Evolutionary conservation across 2,329 filamentous ascomycete species (phyloP), one percentile per base, ranked within the genome.

Genomic region (Truncatella angustata): DNA sequence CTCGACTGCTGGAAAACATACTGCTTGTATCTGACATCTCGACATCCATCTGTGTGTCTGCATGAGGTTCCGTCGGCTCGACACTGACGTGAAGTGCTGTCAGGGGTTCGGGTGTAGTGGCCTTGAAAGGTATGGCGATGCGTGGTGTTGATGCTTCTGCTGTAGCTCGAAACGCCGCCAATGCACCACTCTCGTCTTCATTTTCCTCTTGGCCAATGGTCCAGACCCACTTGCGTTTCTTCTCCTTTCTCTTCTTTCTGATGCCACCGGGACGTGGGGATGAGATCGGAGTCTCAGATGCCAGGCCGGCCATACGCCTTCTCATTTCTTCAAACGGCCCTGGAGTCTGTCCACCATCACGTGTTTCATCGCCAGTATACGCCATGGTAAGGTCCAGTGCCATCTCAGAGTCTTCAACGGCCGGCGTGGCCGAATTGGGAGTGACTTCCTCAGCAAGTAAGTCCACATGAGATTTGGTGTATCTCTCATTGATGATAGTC

Each of bases 191-290:
- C 70, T 44, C 74, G 12, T 73, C 70, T 6, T 75, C 69, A 4
- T 68, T 69, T 1, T 67, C 69, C 1, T 80, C 79, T 53, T 77
- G 75, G 3, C 78, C 80, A 40, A 87, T 85, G 1, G 84, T 86
- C 84, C 84, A 86, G 32, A 84, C 79, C 84, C 83, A 86, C 39
- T 78, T 78, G 11, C 82, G 72, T 66, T 80, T 84, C 74, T 83
- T 85, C 58, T 86, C 83, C 28, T 70, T 68, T 63, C 76, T 82
- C 9, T 76, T 72, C 63, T 82, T 84, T n/a, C 76, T 73, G 44
- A 80, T 70, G 2, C 76, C 76, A 1, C 69, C 71, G 4, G 67
- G 59, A 1, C 69, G 62, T 4, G 70, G 66, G 0, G 77, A 73
- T 2, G 69, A 72, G 1, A 71, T 56, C 1, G 73, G 72, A 2